Base-by-base conservation (phyloP, 139 green algal genomes). In the Chlorella sp. region DNA sequence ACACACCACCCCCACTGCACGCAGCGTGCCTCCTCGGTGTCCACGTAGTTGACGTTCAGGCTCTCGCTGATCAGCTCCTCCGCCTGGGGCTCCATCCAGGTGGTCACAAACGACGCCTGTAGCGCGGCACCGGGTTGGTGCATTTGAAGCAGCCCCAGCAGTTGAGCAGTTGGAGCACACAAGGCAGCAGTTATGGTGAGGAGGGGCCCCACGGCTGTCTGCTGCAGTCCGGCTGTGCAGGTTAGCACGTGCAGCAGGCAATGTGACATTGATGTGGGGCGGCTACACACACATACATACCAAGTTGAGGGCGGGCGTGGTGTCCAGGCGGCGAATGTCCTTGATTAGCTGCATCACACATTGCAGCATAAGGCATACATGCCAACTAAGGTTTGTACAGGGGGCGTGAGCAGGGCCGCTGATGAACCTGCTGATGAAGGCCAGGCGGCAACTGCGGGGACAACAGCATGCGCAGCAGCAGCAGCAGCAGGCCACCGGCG, bases 61-160 rank as follows among this genome's bases (percentile, higher is more conserved):
- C 44, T 68, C 46, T 88, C 84, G 22, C 43, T 48, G 40, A 88
- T 89, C 8, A 92, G 64, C 67, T 89, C 67, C 73, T 78, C 54
- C 8, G 79, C 88, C 74, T 92, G 84, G 6, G 87, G 84, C 77
- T 92, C 89, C 87, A 92, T 92, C 89, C 87, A 92, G 3, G 89
- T 92, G 3, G 88, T 91, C 9, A 90, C 86, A 74, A 91, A 91
- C 32, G 79, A 87, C 30, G 88, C 88, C 70, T 89, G n/a, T n/a
- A n/a, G n/a, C n/a, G n/a, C n/a, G n/a, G n/a, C n/a, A n/a, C n/a
- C n/a, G n/a, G n/a, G n/a, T n/a, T n/a, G n/a, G n/a, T n/a, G n/a
- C n/a, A n/a, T n/a, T n/a, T n/a, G n/a, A n/a, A n/a, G n/a, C n/a
- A n/a, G n/a, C n/a, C n/a, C n/a, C n/a, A n/a, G n/a, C n/a, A n/a